Conservation (phyloP, 768 basidiomycete species). For the Naganishia randhawae region DNA sequence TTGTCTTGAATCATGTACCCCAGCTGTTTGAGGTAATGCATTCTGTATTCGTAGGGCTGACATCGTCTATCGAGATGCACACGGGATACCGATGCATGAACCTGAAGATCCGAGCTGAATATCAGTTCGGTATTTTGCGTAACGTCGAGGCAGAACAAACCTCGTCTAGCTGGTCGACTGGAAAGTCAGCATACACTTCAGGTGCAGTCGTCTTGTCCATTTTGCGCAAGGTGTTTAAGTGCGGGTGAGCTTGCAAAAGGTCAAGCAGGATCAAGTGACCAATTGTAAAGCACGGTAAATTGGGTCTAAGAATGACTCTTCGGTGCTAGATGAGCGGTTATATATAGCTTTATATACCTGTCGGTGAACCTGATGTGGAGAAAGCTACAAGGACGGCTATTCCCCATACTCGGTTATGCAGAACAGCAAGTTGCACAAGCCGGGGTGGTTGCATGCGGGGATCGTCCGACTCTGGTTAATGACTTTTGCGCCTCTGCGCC, state of each 20-base stretch:
- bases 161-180: slow-evolving; percentile 12
- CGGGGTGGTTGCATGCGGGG: background rate
- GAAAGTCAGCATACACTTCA: slow-evolving; percentile 20
- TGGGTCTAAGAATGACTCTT: no score
- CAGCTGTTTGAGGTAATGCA: slow-evolving; percentile 48
- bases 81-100: slow-evolving; percentile 5
- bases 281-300: no score
- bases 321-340: no score
- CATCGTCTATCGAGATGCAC: slow-evolving; percentile 24
- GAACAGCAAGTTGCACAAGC: background rate
- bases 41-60: slow-evolving; percentile 37
- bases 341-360: background rate
- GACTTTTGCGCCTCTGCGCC: background rate
- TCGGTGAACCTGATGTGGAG: background rate
- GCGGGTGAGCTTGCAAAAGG: no score
- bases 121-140: background rate
- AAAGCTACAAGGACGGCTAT: background rate
- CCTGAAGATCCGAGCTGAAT: background rate
- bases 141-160: background rate
- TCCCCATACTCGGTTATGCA: background rate
- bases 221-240: background rate
- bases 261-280: no score
- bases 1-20: slow-evolving; percentile 49
- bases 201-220: background rate
- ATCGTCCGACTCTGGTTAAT: slow-evolving; percentile 3